phyloP scores from a whole-genome alignment of 139 green algal species.

The Chlamydomonas asymmetrica region DNA sequence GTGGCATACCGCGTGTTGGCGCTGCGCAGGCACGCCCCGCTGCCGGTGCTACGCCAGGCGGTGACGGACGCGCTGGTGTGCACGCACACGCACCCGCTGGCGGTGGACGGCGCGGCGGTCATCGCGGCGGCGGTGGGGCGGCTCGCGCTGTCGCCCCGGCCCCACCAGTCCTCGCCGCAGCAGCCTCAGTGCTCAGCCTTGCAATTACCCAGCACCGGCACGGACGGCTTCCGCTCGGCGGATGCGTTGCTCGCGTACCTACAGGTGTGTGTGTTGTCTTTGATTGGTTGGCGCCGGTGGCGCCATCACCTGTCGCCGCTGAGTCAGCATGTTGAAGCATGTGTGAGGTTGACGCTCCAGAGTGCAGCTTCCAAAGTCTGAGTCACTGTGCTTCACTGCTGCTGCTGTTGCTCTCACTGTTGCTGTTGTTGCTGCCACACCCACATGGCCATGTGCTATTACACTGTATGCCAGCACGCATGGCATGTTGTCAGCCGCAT shows the following conservation, averaged over 20 bases:
- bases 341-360: not conserved
- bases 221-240: not conserved
- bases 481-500: too few species aligned
- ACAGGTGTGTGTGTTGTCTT: too few species aligned
- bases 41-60: slow-evolving; percentile 2
- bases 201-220: not conserved
- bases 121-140: not conserved
- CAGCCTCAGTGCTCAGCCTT: not conserved
- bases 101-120: slow-evolving; percentile 35
- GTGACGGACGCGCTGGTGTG: slow-evolving; percentile 33
- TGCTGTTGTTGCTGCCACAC: too few species aligned
- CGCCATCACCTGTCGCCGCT: not conserved
- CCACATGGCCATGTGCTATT: too few species aligned
- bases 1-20: not conserved
- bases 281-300: not conserved
- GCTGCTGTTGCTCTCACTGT: too few species aligned
- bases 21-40: slow-evolving; percentile 19
- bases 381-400: too few species aligned
- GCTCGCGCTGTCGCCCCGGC: not conserved
- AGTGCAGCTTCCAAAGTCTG: too few species aligned
- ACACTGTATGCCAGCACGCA: too few species aligned
- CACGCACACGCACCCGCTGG: slow-evolving; percentile 47
- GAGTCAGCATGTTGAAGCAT: not conserved
- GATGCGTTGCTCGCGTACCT: too few species aligned
- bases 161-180: not conserved